phyloP scores from a whole-genome alignment of 2,329 filamentous ascomycete species.

The Colletotrichum trifolii region DNA sequence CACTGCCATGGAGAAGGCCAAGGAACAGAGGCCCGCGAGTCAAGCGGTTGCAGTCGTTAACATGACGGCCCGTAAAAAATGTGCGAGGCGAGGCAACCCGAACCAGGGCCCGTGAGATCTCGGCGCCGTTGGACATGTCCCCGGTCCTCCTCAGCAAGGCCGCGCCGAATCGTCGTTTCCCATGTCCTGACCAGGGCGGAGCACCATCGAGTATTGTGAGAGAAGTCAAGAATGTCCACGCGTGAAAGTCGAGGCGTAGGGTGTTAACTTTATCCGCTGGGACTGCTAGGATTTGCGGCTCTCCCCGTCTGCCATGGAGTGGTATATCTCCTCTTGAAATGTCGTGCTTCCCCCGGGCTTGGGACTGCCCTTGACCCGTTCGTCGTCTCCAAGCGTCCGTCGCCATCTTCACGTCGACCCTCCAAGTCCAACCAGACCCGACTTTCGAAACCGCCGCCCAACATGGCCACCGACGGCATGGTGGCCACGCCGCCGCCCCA shows the following conservation, averaged over 20 bases:
- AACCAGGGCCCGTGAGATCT: constrained; percentile 6
- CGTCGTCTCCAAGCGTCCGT: background rate
- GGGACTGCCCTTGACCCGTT: background rate
- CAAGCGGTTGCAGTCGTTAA: background rate
- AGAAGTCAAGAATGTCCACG: background rate
- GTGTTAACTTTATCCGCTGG: constrained; percentile 14
- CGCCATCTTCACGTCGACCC: background rate
- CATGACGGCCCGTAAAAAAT: constrained; percentile 1
- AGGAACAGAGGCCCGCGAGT: constrained; percentile 11
- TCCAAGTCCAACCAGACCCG: background rate
- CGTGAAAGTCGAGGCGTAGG: background rate
- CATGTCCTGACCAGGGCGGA: background rate
- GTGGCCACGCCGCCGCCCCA: constrained; percentile 12
- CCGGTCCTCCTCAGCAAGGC: background rate
- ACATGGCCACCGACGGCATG: constrained; percentile 14
- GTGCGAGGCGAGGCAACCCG: background rate
- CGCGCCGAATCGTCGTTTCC: constrained; percentile 6
- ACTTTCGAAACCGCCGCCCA: background rate
- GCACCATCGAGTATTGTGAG: background rate
- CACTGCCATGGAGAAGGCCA: constrained; percentile 1
- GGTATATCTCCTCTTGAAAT: constrained; percentile 16
- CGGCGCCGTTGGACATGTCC: background rate
- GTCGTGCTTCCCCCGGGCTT: constrained; percentile 10
- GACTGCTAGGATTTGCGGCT: background rate
- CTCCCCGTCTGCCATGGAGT: background rate